Base-by-base conservation (phyloP, 441 rosid genomes). In the Populus tomentosa region DNA sequence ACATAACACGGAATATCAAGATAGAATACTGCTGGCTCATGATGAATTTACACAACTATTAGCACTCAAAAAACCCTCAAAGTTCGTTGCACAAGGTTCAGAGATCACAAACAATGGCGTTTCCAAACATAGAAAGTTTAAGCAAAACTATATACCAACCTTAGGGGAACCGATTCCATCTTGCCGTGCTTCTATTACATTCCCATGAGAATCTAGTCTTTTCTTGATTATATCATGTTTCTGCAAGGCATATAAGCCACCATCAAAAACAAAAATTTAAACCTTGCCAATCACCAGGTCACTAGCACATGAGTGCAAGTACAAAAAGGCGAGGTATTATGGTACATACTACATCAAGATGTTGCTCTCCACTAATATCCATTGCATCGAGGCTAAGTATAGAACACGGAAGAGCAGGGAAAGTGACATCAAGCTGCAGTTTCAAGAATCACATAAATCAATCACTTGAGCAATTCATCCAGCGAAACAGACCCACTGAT, bases 321-420 rank as follows among this genome's bases (percentile, higher is more conserved):
- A 3, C 13, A 13, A 13, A 42, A 42, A 70, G 20, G 18, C 28
- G 63, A 63, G 32, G 40, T 74, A 16, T 46, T 6, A 13, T n/a
- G 65, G 38, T 64, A 85, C 90, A 77, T 85, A 95, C 99, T 76
- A 95, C 93, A 79, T 95, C 97, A 80, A 95, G 94, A 86, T 95
- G 97, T 67, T 92, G 91, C 85, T 90, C 98, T 75, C 98, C 99
- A 77, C 98, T 92, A 83, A 92, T 90, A 84, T 95, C 98, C 94
- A 94, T 95, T 50, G 97, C 99, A 81, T 95, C 99, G 62, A 94
- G 86, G 82, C 95, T 95, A 69, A 94, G 91, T 81, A 94, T 89
- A 56, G 99, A 91, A 85, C 99, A 95, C 18, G 99, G 91, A 73
- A 95, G 85, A 74, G 93, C 95, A 81, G 98, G 98, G 81, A 95